Base-by-base conservation (phyloP, 2,329 filamentous ascomycete genomes). In the Aspergillus novoparasiticus region DNA sequence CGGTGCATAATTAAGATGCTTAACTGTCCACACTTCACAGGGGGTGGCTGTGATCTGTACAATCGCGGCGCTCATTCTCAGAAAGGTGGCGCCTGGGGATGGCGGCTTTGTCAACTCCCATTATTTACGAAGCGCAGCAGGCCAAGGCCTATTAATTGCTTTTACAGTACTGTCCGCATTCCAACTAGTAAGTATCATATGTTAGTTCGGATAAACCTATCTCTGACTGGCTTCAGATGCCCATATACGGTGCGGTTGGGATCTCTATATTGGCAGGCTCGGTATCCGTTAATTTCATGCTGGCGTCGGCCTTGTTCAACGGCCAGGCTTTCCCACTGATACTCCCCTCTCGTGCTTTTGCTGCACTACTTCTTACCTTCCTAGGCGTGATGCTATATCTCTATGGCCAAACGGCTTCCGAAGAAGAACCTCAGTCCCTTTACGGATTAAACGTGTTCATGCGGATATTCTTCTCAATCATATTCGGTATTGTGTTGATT, bases 401-500 rank as follows among this genome's bases (percentile, higher is more conserved):
- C 9, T 64, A 68, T 34, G 67, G 69, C 1, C 69, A 71, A 48
- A 65, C 71, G 19, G 60, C 72, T 16, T 69, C 72, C 10, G 71
- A 70, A 11, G 72, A 75, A 28, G 74, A 77, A 46, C 68, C 71
- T 6, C 73, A 72, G 55, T 69, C 70, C 12, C 55, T 74, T 6
- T 67, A 68, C 34, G 68, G 67, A 19, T 63, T 71, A 26, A 76
- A 75, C 32, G 57, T 73, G 5, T 73, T 72, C 58, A 62, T 80
- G 19, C 79, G 79, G 57, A 57, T 77, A 12, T 34, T 78, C 5
- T 71, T 84, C 21, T 60, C 81, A 6, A 45, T 81, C 5, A 69
- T 85, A 1, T 75, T 84, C 51, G 71, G 78, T n/a, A 60, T 83
- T 66, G 78, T 79, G 63, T 64, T 81, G 4, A 71, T 75, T 41